Base-by-base conservation (phyloP, 75 land plant genomes). In the Pinus taeda region DNA sequence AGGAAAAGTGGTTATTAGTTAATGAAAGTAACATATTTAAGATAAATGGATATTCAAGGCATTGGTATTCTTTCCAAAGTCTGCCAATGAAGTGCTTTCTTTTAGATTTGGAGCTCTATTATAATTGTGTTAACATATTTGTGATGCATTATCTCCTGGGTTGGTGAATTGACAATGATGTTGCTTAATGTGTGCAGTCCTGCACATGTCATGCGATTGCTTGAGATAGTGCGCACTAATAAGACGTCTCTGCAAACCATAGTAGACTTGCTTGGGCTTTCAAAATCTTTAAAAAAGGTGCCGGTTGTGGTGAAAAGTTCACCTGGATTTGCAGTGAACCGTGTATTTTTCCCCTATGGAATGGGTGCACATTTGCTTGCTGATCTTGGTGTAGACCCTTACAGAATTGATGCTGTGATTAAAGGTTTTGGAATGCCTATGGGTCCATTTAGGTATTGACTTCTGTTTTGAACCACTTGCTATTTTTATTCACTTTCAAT, bases 241-340 rank as follows among this genome's bases (percentile, higher is more conserved):
- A 64, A 83, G 63, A 86, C 88, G 33, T 86, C 88, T 49, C 62
- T 75, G 22, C 88, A 86, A 80, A 77, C 60, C 57, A 59, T 84
- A 62, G 76, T 86, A 55, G 88, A 86, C 76, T 73, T 86, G 58
- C 81, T 86, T 78, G 76, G 79, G 5, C 71, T 86, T 55, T 87
- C 83, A 59, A 86, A 86, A 76, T 69, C 76, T 56, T 85, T 93
- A 30, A 83, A 78, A 24, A 93, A 92, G 76, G 86, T 87, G 1
- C 92, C 96, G 53, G 76, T 93, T 42, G 92, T 93, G 15, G 94
- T 91, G 60, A 90, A 90, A 9, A 93, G 90, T 71, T 93, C 92
- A 82, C 89, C 96, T 60, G 94, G 94, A 0, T 93, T 92, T 88
- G 94, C 92, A n/a, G 96, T 93, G 56, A 93, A 93, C 77, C 78